Evolutionary conservation across 768 basidiomycete genomes (phyloP).

Genomic region (Infundibulicybe gibba): DNA sequence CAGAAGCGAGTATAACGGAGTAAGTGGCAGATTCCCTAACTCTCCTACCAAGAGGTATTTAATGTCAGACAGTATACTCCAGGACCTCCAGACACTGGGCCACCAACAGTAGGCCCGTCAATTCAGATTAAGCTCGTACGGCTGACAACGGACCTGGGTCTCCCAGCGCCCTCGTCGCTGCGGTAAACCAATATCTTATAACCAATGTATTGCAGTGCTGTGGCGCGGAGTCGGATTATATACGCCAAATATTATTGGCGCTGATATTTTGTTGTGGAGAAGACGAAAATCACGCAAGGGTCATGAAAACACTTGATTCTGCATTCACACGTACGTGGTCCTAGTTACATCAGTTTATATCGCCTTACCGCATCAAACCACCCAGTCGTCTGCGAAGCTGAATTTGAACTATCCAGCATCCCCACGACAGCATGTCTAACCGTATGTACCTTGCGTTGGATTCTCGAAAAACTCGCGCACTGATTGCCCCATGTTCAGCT

Average conservation of each 20-base stretch:
- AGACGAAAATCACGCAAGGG: slow-evolving; percentile 64
- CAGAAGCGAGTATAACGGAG: slow-evolving; percentile 74
- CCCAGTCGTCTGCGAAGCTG: slow-evolving; percentile 52
- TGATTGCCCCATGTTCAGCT: slow-evolving; percentile 40
- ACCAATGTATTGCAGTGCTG: slow-evolving; percentile 47
- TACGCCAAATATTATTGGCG: slow-evolving; percentile 71
- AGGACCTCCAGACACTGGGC: slow-evolving; percentile 67
- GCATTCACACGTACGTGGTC: slow-evolving; percentile 57
- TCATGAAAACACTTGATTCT: slow-evolving; percentile 54
- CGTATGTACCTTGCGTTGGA: slow-evolving; percentile 35
- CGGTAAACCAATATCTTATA: slow-evolving; percentile 62
- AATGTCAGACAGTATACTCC: slow-evolving; percentile 52
- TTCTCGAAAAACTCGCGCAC: slow-evolving; percentile 12
- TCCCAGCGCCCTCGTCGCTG: slow-evolving; percentile 58
- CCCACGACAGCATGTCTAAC: slow-evolving; percentile 71
- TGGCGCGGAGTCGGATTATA: slow-evolving; percentile 41
- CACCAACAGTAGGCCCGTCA: slow-evolving; percentile 59
- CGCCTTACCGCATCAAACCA: slow-evolving; percentile 24
- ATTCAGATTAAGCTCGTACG: slow-evolving; percentile 3
- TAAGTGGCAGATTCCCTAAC: slow-evolving; percentile 31
- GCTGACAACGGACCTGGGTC: slow-evolving; percentile 6
- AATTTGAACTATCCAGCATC: slow-evolving; percentile 57
- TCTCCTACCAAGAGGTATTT: slow-evolving; percentile 13
- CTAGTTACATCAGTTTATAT: slow-evolving; percentile 10
- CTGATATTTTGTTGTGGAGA: slow-evolving; percentile 78